Evolutionary conservation across 2,329 filamentous ascomycete genomes (phyloP).

Genomic region (Penicillium polonicum): DNA sequence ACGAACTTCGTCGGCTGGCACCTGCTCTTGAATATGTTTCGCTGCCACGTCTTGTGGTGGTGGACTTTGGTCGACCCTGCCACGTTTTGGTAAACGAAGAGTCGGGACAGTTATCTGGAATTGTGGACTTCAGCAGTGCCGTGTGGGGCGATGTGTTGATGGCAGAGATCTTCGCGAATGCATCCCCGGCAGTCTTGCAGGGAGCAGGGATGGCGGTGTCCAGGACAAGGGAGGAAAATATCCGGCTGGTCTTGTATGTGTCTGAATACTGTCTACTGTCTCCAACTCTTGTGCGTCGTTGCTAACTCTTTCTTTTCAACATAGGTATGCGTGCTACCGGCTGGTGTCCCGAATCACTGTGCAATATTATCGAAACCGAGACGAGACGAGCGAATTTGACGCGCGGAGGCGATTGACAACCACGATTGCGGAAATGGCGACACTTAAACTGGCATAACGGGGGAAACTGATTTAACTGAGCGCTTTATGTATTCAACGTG

Average conservation of each 20-base stretch:
- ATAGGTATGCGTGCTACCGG: conserved; percentile 43
- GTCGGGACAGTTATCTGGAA: conserved; percentile 49
- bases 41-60: conserved; percentile 52
- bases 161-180: conserved; percentile 49
- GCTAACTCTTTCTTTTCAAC: not conserved
- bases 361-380: conserved; percentile 41
- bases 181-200: conserved; percentile 37
- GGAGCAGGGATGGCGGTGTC: conserved; percentile 34
- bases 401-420: conserved; percentile 38
- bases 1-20: conserved; percentile 47
- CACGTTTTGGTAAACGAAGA: conserved; percentile 54
- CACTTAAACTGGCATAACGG: conserved; percentile 15
- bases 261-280: not conserved
- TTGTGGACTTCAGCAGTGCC: conserved; percentile 54
- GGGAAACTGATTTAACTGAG: not conserved
- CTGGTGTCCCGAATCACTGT: conserved; percentile 37
- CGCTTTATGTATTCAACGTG: not conserved
- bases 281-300: no score
- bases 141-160: conserved; percentile 59
- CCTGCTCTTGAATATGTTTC: conserved; percentile 51
- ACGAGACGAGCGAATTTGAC: conserved; percentile 38
- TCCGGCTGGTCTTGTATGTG: conserved; percentile 39
- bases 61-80: conserved; percentile 49
- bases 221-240: conserved; percentile 26
- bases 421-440: conserved; percentile 32